Base-by-base conservation (phyloP, 2,329 filamentous ascomycete genomes). In the Colletotrichum karsti region DNA sequence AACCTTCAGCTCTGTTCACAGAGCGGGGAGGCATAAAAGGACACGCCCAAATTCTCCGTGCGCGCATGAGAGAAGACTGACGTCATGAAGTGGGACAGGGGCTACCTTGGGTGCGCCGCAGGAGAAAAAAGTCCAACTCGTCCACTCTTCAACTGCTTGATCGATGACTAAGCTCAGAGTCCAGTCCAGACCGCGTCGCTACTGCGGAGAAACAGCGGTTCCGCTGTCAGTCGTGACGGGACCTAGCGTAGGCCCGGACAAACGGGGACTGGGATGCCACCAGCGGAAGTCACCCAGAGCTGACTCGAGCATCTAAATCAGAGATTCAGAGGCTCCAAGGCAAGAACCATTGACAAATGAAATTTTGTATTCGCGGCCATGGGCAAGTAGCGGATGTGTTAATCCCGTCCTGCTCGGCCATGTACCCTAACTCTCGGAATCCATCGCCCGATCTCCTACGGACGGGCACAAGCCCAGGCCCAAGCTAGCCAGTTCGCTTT, bases 51-150 rank as follows among this genome's bases (percentile, higher is more conserved):
- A 35, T 35, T 42, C 41, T 62, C 41, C 50, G 39, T 50, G 41
- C 61, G 35, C 13, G 5, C 44, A 8, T 26, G 20, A 24, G 26
- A 42, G 7, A 18, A 22, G 9, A 30, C 28, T 63, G 63, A 67
- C 59, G 63, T 67, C 59, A 67, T 63, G 7, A 15, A 7, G 7
- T 24, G 35, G 37, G 28, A 15, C 54, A 50, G 24, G 46, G 46
- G 24, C 46, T 35, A 35, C 33, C 12, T 35, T 41, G 9, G 53
- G 18, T 42, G 12, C 7, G n/a, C n/a, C n/a, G n/a, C 15, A 35
- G 39, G 37, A 20, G 37, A 18, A 48, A 18, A 46, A 48, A 44
- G 15, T 42, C 35, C 15, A 39, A n/a, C n/a, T n/a, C n/a, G 10
- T 57, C 26, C 26, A 39, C 10, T 22, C 6, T 28, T 20, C 13